Evolutionary conservation across 345 rosid species (phyloP), one percentile per base, ranked within the genome.

Genomic region (Lepidium africanum): DNA sequence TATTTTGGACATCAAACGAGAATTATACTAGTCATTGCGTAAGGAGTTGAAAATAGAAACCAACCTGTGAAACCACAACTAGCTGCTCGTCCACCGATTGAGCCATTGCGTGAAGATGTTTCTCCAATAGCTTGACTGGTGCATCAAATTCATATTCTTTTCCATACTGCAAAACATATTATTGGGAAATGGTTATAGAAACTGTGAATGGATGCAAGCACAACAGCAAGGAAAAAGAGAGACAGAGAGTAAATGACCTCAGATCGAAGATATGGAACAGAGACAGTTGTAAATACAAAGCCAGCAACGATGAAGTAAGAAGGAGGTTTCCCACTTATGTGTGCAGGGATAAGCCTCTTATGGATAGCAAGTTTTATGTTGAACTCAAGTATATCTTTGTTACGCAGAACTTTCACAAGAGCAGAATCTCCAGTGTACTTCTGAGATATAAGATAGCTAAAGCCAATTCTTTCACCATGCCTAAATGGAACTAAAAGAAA

Each of bases 141-240:
- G 98, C 94, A 79, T 92, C 97, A 66, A 85, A 92, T 70, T 92
- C 98, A 56, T 90, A 92, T 43, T 90, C 96, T 85, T 92, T 92
- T 39, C 98, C 96, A 74, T 92, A 90, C 98, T 90, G 85, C 36
- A 73, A 61, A 46, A 14, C 45, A 69, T 19, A 59, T 15, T 6
- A 58, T 45, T 37, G 38, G 48, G 52, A 64, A 14, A 43, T 7
- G 11, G 60, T 77, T 21, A 52, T 39, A 33, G 16, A 50, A 5
- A 35, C 32, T 33, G 38, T 42, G 35, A 32, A 21, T 27, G 11
- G 25, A 69, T 53, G 45, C 19, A 12, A 25, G 23, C 16, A 38
- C 14, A 25, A 55, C 27, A 64, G 21, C 13, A 25, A 53, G 14
- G 23, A 6, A 30, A 17, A 51, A 55, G 10, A 33, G 21, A 27